Conservation (phyloP, 2,329 filamentous ascomycete species). For the Sarocladiaceae sp. region DNA sequence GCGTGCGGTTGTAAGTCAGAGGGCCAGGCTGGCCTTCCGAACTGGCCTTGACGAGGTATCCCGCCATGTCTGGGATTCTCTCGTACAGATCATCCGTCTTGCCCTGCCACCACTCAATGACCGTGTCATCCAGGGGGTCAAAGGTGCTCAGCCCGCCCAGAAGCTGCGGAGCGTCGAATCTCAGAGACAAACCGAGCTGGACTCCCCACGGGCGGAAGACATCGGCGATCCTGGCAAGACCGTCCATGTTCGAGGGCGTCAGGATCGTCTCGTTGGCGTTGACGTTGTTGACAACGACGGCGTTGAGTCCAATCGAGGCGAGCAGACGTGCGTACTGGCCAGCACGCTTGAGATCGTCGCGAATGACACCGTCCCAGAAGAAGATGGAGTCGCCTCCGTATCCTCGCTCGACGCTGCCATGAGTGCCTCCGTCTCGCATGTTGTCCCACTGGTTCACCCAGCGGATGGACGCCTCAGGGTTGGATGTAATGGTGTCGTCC, state of each 20-base stretch:
- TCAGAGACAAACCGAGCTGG: constrained; percentile 57
- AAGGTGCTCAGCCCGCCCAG: constrained; percentile 53
- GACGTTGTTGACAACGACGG: constrained; percentile 63
- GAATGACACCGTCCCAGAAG: constrained; percentile 51
- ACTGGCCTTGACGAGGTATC: constrained; percentile 65
- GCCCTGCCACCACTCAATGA: constrained; percentile 57
- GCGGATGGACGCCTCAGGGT: constrained; percentile 54
- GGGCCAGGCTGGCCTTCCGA: constrained; percentile 68
- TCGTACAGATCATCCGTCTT: constrained; percentile 54
- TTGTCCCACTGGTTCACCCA: constrained; percentile 75
- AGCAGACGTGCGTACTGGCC: constrained; percentile 59
- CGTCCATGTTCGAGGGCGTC: constrained; percentile 50
- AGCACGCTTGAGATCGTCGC: constrained; percentile 53
- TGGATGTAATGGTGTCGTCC: constrained; percentile 40
- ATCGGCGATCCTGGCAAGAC: constrained; percentile 56
- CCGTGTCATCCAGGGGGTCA: constrained; percentile 55
- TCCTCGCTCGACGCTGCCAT: constrained; percentile 58
- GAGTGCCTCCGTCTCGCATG: constrained; percentile 38
- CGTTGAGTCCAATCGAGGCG: constrained; percentile 61
- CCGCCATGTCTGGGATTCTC: constrained; percentile 59
- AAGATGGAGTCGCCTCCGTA: constrained; percentile 65
- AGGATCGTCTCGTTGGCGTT: constrained; percentile 59
- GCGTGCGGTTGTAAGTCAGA: constrained; percentile 61
- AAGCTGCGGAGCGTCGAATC: constrained; percentile 58
- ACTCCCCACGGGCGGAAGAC: constrained; percentile 62